Conservation (phyloP, 1,284 basidiomycete species). For the Sanguinoderma infundibulare region DNA sequence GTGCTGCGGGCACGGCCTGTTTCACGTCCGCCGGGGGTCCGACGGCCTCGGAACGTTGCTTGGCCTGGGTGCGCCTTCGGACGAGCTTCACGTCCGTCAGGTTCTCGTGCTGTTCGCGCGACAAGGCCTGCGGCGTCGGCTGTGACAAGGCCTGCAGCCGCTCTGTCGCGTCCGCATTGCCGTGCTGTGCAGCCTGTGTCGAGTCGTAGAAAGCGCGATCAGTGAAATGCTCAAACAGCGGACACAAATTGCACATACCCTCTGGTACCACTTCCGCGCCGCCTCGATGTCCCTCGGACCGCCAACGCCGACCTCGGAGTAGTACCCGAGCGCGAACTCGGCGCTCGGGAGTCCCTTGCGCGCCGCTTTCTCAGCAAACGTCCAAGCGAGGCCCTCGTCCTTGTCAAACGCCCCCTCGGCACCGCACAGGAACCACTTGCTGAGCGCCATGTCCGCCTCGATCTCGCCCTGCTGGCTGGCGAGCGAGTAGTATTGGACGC, state of each 20-base stretch:
- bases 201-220: not conserved
- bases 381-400: slow-evolving; percentile 86
- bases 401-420: slow-evolving; percentile 84
- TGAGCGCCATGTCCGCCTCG: slow-evolving; percentile 95
- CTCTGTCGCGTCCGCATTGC: slow-evolving; percentile 81
- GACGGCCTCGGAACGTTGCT: slow-evolving; percentile 63
- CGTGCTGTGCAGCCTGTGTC: slow-evolving; percentile 72
- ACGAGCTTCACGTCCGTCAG: slow-evolving; percentile 84
- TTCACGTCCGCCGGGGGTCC: slow-evolving; percentile 23
- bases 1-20: slow-evolving; percentile 18
- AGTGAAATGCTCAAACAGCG: not conserved
- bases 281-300: slow-evolving; percentile 65
- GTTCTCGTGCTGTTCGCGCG: slow-evolving; percentile 79
- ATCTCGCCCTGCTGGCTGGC: slow-evolving; percentile 87
- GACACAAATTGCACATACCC: slow-evolving; percentile 39
- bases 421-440: slow-evolving; percentile 95
- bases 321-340: slow-evolving; percentile 96
- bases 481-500: slow-evolving; percentile 90
- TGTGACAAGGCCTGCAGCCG: slow-evolving; percentile 73
- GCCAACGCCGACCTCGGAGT: slow-evolving; percentile 82
- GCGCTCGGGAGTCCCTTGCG: slow-evolving; percentile 79
- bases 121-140: slow-evolving; percentile 64
- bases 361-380: slow-evolving; percentile 93
- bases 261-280: slow-evolving; percentile 74
- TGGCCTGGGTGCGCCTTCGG: slow-evolving; percentile 83